Percentiles rank a stretch among this genome's conserved stretches.
Conservation (phyloP, 2,329 filamentous ascomycete genomes). For the Clarireedia hainanense region DNA sequence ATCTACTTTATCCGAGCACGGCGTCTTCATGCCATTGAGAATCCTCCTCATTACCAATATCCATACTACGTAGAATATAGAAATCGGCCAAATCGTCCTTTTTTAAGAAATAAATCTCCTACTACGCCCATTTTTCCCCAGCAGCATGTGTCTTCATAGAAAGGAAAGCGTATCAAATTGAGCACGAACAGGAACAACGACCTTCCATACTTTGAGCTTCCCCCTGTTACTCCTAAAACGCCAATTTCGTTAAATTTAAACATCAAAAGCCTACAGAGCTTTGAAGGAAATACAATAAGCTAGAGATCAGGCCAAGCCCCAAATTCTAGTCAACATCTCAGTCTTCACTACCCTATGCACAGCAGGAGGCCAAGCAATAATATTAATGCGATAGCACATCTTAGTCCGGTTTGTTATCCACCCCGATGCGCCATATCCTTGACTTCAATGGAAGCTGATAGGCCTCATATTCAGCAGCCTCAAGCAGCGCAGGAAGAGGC, state of each 20-base stretch:
- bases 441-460: neutral
- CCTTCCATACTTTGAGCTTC: conserved; percentile 1
- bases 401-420: neutral
- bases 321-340: neutral
- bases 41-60: conserved; percentile 1
- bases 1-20: conserved; percentile 3
- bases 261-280: neutral
- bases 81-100: neutral
- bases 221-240: conserved; percentile 2
- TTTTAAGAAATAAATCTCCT: neutral
- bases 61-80: conserved; percentile 4
- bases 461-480: neutral
- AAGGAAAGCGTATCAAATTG: neutral
- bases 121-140: neutral
- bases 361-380: neutral
- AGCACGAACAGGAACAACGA: neutral
- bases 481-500: conserved; percentile 1
- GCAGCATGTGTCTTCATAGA: neutral
- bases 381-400: neutral
- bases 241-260: neutral
- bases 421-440: neutral
- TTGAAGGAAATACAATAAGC: neutral
- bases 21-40: neutral
- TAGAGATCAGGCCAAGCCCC: neutral
- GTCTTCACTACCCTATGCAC: neutral